These are phyloP conservation scores for Pugionium cornutum DNA, from an alignment of 345 rosid genomes.

Conservation along the genomic window DNA sequence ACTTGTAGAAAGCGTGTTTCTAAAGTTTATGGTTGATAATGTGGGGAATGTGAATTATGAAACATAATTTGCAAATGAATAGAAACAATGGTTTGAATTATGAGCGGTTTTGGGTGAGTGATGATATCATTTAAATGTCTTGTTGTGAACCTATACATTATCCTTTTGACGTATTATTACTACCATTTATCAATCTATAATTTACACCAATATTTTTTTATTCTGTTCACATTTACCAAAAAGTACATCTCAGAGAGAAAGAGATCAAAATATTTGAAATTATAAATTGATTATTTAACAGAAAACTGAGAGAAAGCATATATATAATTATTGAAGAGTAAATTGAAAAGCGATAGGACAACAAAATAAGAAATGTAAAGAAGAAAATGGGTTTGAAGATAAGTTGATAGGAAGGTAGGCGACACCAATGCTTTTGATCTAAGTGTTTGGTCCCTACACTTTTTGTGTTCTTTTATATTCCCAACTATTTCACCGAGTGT, in stretches of 20 bases:
- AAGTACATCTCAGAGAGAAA: neutral
- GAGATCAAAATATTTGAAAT: neutral
- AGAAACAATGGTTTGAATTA: slow-evolving; percentile 31
- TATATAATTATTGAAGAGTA: no score
- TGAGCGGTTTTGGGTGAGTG: slow-evolving; percentile 19
- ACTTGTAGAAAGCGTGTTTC: slow-evolving; percentile 24
- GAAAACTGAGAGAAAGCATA: neutral
- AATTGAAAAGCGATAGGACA: slow-evolving; percentile 23
- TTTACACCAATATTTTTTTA: neutral
- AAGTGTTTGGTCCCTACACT: slow-evolving; percentile 33
- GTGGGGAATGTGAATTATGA: slow-evolving; percentile 30
- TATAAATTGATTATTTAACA: neutral
- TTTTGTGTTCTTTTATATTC: neutral
- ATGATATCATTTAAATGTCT: slow-evolving; percentile 35
- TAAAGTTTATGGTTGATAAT: slow-evolving; percentile 22
- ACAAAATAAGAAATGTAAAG: slow-evolving; percentile 23
- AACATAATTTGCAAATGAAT: slow-evolving; percentile 37
- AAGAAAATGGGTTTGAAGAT: slow-evolving; percentile 39
- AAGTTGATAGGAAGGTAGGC: slow-evolving; percentile 43
- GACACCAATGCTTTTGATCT: slow-evolving; percentile 41
- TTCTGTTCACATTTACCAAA: slow-evolving; percentile 7
- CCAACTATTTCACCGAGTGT: no score
- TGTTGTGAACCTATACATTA: slow-evolving; percentile 27
- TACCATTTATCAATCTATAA: slow-evolving; percentile 3
- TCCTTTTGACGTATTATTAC: slow-evolving; percentile 10